Evolutionary conservation across 140 eudicot genomes (phyloP).

Genomic region (Flaveria floridana): DNA sequence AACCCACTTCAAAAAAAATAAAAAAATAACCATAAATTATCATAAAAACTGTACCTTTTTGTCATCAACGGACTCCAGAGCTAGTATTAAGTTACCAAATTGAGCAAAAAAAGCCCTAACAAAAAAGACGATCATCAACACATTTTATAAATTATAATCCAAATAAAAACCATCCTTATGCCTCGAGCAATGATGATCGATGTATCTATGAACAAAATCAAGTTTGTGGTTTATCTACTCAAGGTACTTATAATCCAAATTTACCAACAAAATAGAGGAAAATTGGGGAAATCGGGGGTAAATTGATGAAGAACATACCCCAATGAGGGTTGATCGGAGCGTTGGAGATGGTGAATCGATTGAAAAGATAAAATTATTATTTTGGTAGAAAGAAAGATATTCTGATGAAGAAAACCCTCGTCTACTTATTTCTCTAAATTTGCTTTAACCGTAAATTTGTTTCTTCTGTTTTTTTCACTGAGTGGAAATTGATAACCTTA

Average conservation of each 20-base stretch:
- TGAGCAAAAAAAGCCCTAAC: slow-evolving; percentile 35
- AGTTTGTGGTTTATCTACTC: slow-evolving; percentile 30
- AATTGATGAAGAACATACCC: slow-evolving; percentile 36
- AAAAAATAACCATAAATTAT: slow-evolving; percentile 16
- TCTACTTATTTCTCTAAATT: slow-evolving; percentile 34
- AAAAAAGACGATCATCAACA: slow-evolving; percentile 34
- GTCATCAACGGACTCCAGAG: slow-evolving; percentile 53
- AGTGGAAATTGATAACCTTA: no score
- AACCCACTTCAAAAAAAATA: slow-evolving; percentile 29
- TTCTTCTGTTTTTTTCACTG: slow-evolving; percentile 21
- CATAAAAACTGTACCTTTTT: slow-evolving; percentile 47
- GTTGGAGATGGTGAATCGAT: slow-evolving; percentile 27
- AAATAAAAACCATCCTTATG: slow-evolving; percentile 34
- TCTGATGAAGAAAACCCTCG: slow-evolving; percentile 35
- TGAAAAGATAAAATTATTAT: slow-evolving; percentile 25
- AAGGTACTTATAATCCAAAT: slow-evolving; percentile 17
- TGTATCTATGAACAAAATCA: slow-evolving; percentile 19
- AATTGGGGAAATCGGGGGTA: slow-evolving; percentile 29
- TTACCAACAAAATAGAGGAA: not conserved
- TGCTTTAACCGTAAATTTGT: slow-evolving; percentile 42
- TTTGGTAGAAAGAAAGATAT: slow-evolving; percentile 28
- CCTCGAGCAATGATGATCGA: slow-evolving; percentile 29
- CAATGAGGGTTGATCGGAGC: slow-evolving; percentile 44
- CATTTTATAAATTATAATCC: slow-evolving; percentile 34
- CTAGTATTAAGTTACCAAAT: slow-evolving; percentile 43